phyloP scores from a whole-genome alignment of 1,284 basidiomycete species.

The Heliocybe sulcata region DNA sequence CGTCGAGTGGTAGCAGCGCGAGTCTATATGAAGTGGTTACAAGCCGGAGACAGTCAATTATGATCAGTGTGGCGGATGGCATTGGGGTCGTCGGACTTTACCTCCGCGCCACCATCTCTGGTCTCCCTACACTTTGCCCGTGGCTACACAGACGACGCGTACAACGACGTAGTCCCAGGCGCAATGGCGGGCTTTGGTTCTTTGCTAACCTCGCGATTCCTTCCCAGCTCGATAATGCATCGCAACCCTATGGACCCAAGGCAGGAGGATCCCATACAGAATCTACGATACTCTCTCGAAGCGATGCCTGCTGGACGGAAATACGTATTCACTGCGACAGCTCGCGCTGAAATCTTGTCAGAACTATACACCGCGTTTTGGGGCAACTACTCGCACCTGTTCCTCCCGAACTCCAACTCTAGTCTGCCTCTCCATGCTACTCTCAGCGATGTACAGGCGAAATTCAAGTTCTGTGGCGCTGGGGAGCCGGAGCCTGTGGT shows the following conservation, averaged over 20 bases:
- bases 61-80: background rate
- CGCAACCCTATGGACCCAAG: background rate
- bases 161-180: background rate
- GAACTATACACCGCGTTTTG: slow-evolving; percentile 77
- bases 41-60: background rate
- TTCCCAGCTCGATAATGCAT: background rate
- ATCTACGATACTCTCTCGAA: slow-evolving; percentile 66
- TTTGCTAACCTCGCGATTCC: background rate
- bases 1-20: too few relatives aligned
- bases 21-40: too few relatives aligned
- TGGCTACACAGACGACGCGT: background rate
- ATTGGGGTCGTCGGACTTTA: too few relatives aligned
- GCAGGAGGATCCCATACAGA: slow-evolving; percentile 49
- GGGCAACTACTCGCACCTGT: slow-evolving; percentile 63
- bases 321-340: slow-evolving; percentile 63
- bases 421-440: slow-evolving; percentile 53
- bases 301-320: slow-evolving; percentile 73
- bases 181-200: background rate
- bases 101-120: background rate
- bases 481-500: slow-evolving; percentile 48
- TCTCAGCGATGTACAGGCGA: slow-evolving; percentile 61
- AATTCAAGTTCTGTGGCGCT: slow-evolving; percentile 44
- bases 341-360: slow-evolving; percentile 68
- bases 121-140: background rate
- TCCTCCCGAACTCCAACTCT: slow-evolving; percentile 55